phyloP scores from a whole-genome alignment of 345 rosid species.

The Gynandropsis gynandra region DNA sequence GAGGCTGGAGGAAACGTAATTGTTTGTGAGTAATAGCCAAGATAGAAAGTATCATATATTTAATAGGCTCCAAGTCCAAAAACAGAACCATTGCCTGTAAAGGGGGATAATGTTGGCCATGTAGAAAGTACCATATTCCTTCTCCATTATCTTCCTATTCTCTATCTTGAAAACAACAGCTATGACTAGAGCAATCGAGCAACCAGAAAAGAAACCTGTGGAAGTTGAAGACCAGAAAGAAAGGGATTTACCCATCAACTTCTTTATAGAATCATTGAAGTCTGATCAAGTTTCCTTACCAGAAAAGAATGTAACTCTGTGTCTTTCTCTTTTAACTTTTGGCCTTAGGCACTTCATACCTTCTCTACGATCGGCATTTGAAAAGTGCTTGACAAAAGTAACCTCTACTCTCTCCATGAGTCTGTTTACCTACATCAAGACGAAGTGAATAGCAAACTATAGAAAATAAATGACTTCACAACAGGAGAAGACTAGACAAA shows the following conservation, averaged over 20 bases:
- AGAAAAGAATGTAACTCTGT: slow-evolving; percentile 55
- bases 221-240: slow-evolving; percentile 3
- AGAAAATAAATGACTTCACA: slow-evolving; percentile 3
- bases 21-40: slow-evolving; percentile 4
- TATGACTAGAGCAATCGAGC: slow-evolving; percentile 44
- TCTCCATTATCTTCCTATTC: slow-evolving; percentile 38
- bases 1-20: slow-evolving; percentile 44
- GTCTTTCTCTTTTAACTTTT: slow-evolving; percentile 51
- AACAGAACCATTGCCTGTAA: slow-evolving; percentile 44
- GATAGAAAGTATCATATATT: neutral
- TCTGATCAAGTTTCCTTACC: slow-evolving; percentile 28
- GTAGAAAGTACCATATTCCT: slow-evolving; percentile 40
- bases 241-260: neutral
- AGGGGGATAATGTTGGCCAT: slow-evolving; percentile 65
- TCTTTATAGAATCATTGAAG: neutral
- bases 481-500: slow-evolving; percentile 18
- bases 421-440: slow-evolving; percentile 34
- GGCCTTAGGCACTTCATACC: slow-evolving; percentile 62
- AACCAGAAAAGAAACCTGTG: slow-evolving; percentile 62
- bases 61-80: neutral
- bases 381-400: slow-evolving; percentile 52
- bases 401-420: slow-evolving; percentile 61
- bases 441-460: slow-evolving; percentile 3
- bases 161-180: slow-evolving; percentile 51
- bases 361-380: slow-evolving; percentile 46